Evolutionary conservation across 352 stramenopile genomes (phyloP), one percentile per base, ranked within the genome.

Genomic region (Globisporangium cystogenes): DNA sequence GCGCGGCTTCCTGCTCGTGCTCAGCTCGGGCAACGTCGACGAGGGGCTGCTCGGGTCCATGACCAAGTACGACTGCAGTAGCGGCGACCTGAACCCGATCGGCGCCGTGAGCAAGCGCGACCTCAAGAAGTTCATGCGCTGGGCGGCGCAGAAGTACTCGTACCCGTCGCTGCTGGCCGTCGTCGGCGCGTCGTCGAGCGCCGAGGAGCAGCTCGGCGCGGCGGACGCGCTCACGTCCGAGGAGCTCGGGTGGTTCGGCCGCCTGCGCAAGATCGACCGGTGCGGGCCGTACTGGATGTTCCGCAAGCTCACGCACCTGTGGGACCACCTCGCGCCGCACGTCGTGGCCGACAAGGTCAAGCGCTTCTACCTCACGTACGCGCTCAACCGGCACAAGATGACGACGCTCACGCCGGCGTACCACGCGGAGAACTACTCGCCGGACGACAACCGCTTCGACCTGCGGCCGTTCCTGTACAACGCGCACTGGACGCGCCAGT

Each of bases 31-130:
- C 35, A 99, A 99, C 69, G 97, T 99, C 1, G 97, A 99, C 60
- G 97, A 99, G 74, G 92, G 90, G 0, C 76, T 99, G 42, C 90
- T 96, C 50, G 97, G 97, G 27, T 99, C 99, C 78, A 98, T 99
- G 93, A 99, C 97, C 43, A 99, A 99, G 74, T 99, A 99, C 60
- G 97, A 99, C 78, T 99, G 96, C 73, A 98, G 90, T 58, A 97
- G 86, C 53, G 97, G 96, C 14, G 97, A 99, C 66, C 64, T 99
- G 48, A 99, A 99, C 71, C 97, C 97, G 2, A 99, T 99, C 62
- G 97, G 97, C 31, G 93, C 86, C 1, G 97, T 99, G 43, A 98
- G 82, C 15, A 97, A 97, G 66, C 68, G 85, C 21, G 96, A 99
- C 64, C 66, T 99, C 27, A 99, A 99, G 72, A 92, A 93, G 18